A percentile compares a stretch with the other conserved stretches of the same genome.
These are phyloP conservation scores for Neocatenulostroma microsporum DNA, from an alignment of 2,329 filamentous ascomycete genomes.

Conservation along the genomic window DNA sequence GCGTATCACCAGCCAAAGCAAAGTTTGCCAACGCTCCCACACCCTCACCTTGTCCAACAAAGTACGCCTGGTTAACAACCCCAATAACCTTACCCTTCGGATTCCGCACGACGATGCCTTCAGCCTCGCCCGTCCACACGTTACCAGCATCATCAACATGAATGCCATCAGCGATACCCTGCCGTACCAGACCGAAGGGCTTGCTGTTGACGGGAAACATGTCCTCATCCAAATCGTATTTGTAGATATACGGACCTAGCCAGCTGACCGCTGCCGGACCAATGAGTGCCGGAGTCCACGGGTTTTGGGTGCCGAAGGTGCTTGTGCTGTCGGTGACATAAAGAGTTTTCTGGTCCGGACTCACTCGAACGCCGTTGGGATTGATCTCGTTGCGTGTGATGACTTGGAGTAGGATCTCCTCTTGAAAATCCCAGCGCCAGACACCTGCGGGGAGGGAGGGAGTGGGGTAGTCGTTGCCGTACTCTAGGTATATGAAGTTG, in stretches of 20 bases:
- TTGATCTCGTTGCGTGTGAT: background rate
- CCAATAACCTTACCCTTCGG: background rate
- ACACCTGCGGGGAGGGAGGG: background rate
- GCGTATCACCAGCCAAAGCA: background rate
- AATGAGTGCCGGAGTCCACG: no score
- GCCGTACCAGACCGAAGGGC: background rate
- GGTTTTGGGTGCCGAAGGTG: background rate
- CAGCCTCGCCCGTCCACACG: background rate
- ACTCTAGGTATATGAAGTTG: background rate
- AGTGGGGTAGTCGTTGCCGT: background rate
- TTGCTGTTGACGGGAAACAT: background rate
- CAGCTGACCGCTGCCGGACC: background rate
- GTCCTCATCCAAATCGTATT: background rate
- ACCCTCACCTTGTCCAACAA: background rate
- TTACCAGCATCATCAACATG: background rate
- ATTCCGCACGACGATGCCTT: background rate
- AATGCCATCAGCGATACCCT: background rate
- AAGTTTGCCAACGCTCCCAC: conserved; percentile 1
- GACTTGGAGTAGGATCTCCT: background rate
- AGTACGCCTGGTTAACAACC: background rate
- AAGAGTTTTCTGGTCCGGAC: background rate
- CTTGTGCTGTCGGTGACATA: background rate
- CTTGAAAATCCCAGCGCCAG: background rate
- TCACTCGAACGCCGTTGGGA: background rate
- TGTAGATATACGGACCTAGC: background rate